A percentile compares a stretch with the other conserved stretches of the same genome.
These are phyloP conservation scores for Fusarium denticulatum DNA, from an alignment of 2,329 filamentous ascomycete genomes.

Conservation along the genomic window DNA sequence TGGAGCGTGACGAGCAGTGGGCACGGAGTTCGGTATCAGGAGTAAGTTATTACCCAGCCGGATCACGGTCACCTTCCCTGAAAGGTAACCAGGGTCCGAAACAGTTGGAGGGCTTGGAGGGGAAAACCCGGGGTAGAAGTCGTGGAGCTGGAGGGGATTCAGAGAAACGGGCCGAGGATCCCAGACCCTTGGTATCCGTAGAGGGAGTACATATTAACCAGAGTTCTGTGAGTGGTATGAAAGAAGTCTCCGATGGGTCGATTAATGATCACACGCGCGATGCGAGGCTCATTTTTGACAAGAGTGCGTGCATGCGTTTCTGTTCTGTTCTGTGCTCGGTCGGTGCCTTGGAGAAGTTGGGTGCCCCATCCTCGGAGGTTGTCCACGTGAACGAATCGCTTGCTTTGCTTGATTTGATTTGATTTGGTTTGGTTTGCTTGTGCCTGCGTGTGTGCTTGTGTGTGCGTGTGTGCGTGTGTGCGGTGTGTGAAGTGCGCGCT, in stretches of 20 bases:
- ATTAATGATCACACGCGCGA: conserved; percentile 37
- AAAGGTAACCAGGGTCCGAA: conserved; percentile 27
- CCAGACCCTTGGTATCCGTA: conserved; percentile 35
- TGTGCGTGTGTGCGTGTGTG: background rate
- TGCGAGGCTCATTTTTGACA: conserved; percentile 10
- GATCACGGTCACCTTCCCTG: conserved; percentile 30
- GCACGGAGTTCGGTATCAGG: background rate
- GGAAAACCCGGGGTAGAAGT: conserved; percentile 41
- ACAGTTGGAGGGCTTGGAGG: conserved; percentile 36
- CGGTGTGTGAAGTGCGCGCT: background rate
- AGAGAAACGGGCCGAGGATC: conserved; percentile 43
- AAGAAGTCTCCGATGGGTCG: conserved; percentile 34
- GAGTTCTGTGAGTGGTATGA: conserved; percentile 29
- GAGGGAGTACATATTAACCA: conserved; percentile 19
- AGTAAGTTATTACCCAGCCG: conserved; percentile 13
- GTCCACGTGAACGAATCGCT: conserved; percentile 29
- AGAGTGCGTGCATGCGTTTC: background rate
- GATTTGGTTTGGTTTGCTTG: background rate
- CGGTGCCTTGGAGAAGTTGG: background rate
- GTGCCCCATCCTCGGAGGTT: conserved; percentile 17
- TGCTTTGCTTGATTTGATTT: conserved; percentile 1
- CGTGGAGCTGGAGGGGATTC: conserved; percentile 28
- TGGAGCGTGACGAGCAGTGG: background rate
- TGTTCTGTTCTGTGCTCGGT: background rate
- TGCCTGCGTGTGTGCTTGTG: background rate